A percentile compares a stretch with the other conserved stretches of the same genome.
These are phyloP conservation scores for Talinum fruticosum DNA, from an alignment of 148 eudicot species.

Conservation along the genomic window DNA sequence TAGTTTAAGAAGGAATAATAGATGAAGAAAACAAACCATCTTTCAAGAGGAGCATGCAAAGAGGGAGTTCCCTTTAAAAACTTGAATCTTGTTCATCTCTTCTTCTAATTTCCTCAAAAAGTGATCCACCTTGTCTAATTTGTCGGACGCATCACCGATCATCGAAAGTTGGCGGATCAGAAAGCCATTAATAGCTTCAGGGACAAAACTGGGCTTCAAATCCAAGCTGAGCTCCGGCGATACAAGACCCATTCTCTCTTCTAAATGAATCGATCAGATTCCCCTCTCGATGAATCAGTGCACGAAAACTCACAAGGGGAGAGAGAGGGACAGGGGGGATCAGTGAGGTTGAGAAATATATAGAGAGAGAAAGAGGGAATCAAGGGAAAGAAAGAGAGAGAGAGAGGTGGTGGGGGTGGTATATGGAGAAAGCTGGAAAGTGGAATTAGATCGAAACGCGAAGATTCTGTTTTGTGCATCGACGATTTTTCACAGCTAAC, in stretches of 20 bases:
- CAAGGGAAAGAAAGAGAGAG: neutral
- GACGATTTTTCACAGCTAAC: slow-evolving; percentile 48
- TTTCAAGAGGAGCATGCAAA: slow-evolving; percentile 51
- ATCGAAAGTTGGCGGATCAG: slow-evolving; percentile 31
- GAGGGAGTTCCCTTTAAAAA: slow-evolving; percentile 73
- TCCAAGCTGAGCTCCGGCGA: slow-evolving; percentile 46
- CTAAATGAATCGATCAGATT: neutral
- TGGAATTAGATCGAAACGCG: slow-evolving; percentile 18
- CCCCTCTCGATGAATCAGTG: neutral
- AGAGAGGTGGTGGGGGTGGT: neutral
- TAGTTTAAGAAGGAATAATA: neutral
- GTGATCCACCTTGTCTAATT: slow-evolving; percentile 35
- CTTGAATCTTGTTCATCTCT: slow-evolving; percentile 59
- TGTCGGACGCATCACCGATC: slow-evolving; percentile 38
- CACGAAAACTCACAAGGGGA: neutral
- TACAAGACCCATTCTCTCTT: slow-evolving; percentile 37
- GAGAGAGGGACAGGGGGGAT: slow-evolving; percentile 8
- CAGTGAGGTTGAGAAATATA: slow-evolving; percentile 18
- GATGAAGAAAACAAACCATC: slow-evolving; percentile 43
- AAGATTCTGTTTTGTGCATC: slow-evolving; percentile 55
- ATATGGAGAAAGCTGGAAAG: slow-evolving; percentile 15
- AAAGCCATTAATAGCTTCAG: slow-evolving; percentile 34
- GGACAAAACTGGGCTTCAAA: slow-evolving; percentile 37
- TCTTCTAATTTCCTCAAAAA: slow-evolving; percentile 47
- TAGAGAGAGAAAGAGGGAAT: slow-evolving; percentile 10